Conservation (phyloP, 345 rosid genomes). For the Lepidium africanum region DNA sequence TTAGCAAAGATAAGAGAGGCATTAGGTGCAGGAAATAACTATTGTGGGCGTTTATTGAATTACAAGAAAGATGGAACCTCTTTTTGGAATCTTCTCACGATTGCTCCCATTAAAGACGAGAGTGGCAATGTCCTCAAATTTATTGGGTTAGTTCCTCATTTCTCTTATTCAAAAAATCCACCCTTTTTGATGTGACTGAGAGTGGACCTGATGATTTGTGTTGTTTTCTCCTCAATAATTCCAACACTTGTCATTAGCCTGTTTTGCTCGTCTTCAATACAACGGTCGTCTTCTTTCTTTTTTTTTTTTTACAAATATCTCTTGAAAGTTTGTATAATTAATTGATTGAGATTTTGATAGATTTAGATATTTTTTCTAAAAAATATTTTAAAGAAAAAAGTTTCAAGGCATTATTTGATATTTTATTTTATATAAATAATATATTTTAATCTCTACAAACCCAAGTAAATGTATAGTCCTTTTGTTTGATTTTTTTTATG, state of each 20-base stretch:
- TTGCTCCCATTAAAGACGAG: constrained; percentile 89
- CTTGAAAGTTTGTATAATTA: too few species aligned
- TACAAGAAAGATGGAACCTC: constrained; percentile 91
- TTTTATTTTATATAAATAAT: too few species aligned
- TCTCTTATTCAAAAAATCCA: constrained; percentile 2
- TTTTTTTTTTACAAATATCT: too few species aligned
- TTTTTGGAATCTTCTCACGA: constrained; percentile 95
- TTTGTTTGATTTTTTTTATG: too few species aligned
- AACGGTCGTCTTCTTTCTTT: neutral
- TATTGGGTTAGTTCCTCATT: constrained; percentile 62
- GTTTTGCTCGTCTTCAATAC: neutral
- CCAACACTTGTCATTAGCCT: neutral
- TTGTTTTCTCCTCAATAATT: constrained; percentile 22
- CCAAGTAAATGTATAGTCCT: too few species aligned
- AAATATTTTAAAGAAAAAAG: too few species aligned
- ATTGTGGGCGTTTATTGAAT: constrained; percentile 85
- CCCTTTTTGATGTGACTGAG: constrained; percentile 17
- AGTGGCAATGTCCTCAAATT: constrained; percentile 76
- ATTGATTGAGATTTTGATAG: too few species aligned
- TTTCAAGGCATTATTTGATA: too few species aligned
- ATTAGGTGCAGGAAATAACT: constrained; percentile 46
- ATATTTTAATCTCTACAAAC: too few species aligned
- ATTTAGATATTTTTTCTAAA: too few species aligned
- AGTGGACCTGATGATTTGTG: constrained; percentile 18
- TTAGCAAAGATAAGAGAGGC: constrained; percentile 74